These are phyloP conservation scores for Flaveria trinervia DNA, from an alignment of 129 eudicot species.

Conservation along the genomic window DNA sequence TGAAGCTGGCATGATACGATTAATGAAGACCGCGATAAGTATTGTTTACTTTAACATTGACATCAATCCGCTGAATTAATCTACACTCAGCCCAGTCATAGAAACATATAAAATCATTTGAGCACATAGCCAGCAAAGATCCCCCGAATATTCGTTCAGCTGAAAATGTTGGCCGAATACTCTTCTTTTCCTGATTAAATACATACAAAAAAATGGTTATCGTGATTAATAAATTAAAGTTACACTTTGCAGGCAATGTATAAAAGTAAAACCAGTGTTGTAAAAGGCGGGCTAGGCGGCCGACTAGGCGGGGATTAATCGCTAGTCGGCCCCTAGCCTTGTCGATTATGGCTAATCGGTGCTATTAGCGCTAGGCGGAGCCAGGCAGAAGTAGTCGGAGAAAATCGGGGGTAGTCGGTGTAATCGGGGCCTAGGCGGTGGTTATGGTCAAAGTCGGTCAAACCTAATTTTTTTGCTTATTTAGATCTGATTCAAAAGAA, in stretches of 20 bases:
- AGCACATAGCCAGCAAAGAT: constrained; percentile 82
- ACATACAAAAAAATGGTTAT: not conserved
- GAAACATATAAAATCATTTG: constrained; percentile 95
- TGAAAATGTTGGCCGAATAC: constrained; percentile 94
- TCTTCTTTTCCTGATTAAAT: constrained; percentile 78
- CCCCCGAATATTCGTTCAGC: constrained; percentile 92
- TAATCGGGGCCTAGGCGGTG: too few relatives aligned
- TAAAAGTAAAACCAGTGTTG: not conserved
- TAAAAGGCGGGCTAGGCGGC: too few relatives aligned
- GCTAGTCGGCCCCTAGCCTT: too few relatives aligned
- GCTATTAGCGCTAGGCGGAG: too few relatives aligned
- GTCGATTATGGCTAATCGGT: too few relatives aligned
- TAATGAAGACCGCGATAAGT: not conserved
- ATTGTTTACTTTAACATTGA: constrained; percentile 74
- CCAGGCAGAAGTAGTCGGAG: too few relatives aligned
- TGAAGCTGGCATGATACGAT: constrained; percentile 16
- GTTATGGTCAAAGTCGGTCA: too few relatives aligned
- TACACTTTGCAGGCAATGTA: constrained; percentile 6
- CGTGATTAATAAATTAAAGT: constrained; percentile 12
- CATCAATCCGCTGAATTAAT: constrained; percentile 90
- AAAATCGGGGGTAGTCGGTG: too few relatives aligned
- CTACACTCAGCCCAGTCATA: constrained; percentile 99
- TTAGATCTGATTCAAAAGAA: too few relatives aligned
- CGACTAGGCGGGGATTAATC: too few relatives aligned
- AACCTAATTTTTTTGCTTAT: too few relatives aligned